These are phyloP conservation scores for Stemphylium lycopersici DNA, from an alignment of 2,329 filamentous ascomycete genomes.

Conservation along the genomic window DNA sequence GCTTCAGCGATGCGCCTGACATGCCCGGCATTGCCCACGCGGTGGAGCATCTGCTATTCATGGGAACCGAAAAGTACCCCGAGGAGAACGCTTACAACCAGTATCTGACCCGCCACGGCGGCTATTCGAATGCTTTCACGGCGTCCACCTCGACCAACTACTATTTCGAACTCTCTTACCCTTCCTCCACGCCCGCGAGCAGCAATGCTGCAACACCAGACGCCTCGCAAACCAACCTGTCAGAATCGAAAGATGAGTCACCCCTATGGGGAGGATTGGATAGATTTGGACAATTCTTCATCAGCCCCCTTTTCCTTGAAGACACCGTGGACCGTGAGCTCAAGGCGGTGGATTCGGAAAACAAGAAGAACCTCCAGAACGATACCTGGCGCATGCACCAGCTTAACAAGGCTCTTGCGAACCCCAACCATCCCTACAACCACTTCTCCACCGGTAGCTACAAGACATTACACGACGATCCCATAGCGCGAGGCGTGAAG, in stretches of 20 bases:
- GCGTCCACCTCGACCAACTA: constrained; percentile 94
- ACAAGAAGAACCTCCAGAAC: constrained; percentile 95
- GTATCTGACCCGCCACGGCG: constrained; percentile 88
- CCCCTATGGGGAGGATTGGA: constrained; percentile 83
- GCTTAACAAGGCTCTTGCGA: constrained; percentile 85
- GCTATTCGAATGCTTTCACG: constrained; percentile 94
- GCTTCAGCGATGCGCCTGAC: constrained; percentile 87
- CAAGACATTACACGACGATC: constrained; percentile 81
- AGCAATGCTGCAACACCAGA: constrained; percentile 53
- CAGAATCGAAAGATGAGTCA: constrained; percentile 52
- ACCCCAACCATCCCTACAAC: constrained; percentile 84
- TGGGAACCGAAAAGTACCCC: constrained; percentile 98
- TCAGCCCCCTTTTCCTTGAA: constrained; percentile 82
- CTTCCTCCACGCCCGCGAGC: constrained; percentile 62
- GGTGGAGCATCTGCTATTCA: constrained; percentile 95
- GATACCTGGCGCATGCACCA: constrained; percentile 89
- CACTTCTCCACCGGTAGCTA: constrained; percentile 92
- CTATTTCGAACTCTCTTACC: constrained; percentile 92
- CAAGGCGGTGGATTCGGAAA: constrained; percentile 89
- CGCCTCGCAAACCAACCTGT: constrained; percentile 45
- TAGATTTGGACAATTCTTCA: constrained; percentile 93
- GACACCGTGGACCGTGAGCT: constrained; percentile 87
- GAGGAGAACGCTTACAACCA: constrained; percentile 80
- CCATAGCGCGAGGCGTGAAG: constrained; percentile 78
- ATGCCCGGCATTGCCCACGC: constrained; percentile 96